Conservation (phyloP, 75 land plant genomes). For the Sequoia sempervirens region DNA sequence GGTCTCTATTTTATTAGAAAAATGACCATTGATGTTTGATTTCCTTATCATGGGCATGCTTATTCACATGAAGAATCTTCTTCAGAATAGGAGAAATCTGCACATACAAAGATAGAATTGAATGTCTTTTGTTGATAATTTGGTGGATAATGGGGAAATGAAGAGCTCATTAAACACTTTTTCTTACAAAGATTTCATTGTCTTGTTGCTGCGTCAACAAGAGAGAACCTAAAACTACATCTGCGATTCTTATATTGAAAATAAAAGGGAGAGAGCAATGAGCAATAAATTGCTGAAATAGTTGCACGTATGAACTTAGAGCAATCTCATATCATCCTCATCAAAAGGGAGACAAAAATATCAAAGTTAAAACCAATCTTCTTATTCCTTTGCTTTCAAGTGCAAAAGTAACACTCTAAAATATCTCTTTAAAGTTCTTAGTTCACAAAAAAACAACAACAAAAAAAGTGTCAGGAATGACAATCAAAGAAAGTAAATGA, state of each 20-base stretch:
- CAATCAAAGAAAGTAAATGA: not conserved
- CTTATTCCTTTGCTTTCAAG: not conserved
- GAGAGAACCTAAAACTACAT: not conserved
- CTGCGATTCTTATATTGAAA: not conserved
- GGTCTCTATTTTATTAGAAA: not conserved
- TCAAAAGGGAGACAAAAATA: not conserved
- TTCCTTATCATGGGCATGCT: not conserved
- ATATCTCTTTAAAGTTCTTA: not conserved
- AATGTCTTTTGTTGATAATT: not conserved
- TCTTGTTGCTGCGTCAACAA: not conserved
- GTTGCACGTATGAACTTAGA: not conserved
- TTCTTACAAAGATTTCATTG: not conserved
- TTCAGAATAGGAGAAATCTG: not conserved
- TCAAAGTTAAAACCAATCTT: not conserved
- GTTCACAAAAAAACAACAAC: not conserved
- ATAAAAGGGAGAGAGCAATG: not conserved
- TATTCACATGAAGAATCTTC: not conserved
- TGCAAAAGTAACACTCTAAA: not conserved
- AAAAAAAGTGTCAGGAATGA: not conserved
- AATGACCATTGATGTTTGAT: not conserved
- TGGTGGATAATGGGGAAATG: not conserved
- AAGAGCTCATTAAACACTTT: not conserved
- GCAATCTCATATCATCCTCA: not conserved
- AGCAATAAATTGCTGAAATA: not conserved
- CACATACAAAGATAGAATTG: not conserved